Percentiles rank a stretch among this genome's conserved stretches.
Evolutionary conservation across 352 stramenopile genomes (phyloP).

Genomic region (Proteromonas lacertae): DNA sequence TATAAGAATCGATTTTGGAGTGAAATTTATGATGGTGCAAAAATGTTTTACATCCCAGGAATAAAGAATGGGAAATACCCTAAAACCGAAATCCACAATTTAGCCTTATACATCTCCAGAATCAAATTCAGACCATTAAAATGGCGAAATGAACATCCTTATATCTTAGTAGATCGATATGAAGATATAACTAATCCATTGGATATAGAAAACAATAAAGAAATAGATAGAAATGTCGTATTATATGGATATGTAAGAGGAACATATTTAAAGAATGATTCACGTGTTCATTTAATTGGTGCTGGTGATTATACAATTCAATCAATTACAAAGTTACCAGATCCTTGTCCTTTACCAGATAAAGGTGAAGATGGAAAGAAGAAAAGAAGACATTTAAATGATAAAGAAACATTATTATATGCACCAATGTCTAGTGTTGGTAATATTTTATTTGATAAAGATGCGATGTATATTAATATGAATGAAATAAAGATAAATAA

Average conservation of each 20-base stretch:
- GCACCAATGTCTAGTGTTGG: constrained; percentile 72
- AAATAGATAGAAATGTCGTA: constrained; percentile 56
- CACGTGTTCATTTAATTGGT: constrained; percentile 86
- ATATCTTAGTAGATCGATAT: constrained; percentile 77
- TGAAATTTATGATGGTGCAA: constrained; percentile 68
- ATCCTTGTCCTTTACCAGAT: constrained; percentile 72
- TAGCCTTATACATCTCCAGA: constrained; percentile 76
- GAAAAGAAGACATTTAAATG: constrained; percentile 8
- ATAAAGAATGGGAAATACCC: constrained; percentile 93
- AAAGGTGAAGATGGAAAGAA: constrained; percentile 13
- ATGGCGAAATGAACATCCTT: constrained; percentile 96
- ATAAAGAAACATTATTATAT: constrained; percentile 73
- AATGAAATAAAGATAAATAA: constrained; percentile 51
- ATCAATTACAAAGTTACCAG: constrained; percentile 53
- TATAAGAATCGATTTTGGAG: constrained; percentile 97
- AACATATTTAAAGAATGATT: constrained; percentile 78
- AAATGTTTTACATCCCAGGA: constrained; percentile 85
- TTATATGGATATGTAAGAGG: constrained; percentile 93
- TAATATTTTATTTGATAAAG: constrained; percentile 89
- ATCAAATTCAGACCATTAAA: constrained; percentile 76
- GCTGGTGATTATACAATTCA: constrained; percentile 84
- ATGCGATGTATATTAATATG: constrained; percentile 96
- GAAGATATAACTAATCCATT: constrained; percentile 84
- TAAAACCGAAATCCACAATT: constrained; percentile 45
- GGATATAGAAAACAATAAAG: constrained; percentile 25